Evolutionary conservation across 2,329 filamentous ascomycete genomes (phyloP).

Genomic region (Aspergillus quadricinctus): DNA sequence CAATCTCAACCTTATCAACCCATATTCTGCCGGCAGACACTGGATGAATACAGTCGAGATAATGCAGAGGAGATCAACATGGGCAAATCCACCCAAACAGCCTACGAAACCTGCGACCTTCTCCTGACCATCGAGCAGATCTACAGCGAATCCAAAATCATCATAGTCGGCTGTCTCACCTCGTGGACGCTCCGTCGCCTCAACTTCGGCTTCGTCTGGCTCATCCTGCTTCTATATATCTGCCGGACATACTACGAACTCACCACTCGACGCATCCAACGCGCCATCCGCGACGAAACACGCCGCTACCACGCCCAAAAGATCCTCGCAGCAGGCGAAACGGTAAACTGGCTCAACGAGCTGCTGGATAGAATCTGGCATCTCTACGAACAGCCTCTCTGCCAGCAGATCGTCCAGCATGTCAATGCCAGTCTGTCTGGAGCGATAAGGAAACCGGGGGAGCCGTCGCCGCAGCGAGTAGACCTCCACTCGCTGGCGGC

Average conservation of each 20-base stretch:
- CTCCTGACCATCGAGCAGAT: conserved; percentile 6
- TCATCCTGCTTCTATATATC: conserved; percentile 10
- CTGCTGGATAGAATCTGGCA: conserved; percentile 11
- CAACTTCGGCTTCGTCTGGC: conserved; percentile 7
- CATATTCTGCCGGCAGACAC: no score
- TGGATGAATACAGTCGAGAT: no score
- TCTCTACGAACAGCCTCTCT: conserved; percentile 11
- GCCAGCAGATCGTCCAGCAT: conserved; percentile 9
- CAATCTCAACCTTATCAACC: no score
- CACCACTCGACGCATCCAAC: conserved; percentile 8
- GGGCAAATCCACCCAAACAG: conserved; percentile 3
- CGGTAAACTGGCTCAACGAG: conserved; percentile 12
- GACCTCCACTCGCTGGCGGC: conserved; percentile 10
- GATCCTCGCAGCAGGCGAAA: conserved; percentile 8
- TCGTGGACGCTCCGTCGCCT: conserved; percentile 13
- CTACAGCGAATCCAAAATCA: conserved; percentile 14
- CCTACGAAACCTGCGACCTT: not conserved
- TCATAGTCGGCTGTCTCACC: conserved; percentile 10
- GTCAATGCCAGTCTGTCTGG: conserved; percentile 10
- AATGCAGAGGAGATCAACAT: not conserved
- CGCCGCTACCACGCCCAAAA: conserved; percentile 10
- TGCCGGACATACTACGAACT: conserved; percentile 12
- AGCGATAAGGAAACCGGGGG: no score
- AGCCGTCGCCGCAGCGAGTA: conserved; percentile 4
- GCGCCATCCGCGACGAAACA: conserved; percentile 10